phyloP scores from a whole-genome alignment of 2,329 filamentous ascomycete species.

The Exophiala viscosa region DNA sequence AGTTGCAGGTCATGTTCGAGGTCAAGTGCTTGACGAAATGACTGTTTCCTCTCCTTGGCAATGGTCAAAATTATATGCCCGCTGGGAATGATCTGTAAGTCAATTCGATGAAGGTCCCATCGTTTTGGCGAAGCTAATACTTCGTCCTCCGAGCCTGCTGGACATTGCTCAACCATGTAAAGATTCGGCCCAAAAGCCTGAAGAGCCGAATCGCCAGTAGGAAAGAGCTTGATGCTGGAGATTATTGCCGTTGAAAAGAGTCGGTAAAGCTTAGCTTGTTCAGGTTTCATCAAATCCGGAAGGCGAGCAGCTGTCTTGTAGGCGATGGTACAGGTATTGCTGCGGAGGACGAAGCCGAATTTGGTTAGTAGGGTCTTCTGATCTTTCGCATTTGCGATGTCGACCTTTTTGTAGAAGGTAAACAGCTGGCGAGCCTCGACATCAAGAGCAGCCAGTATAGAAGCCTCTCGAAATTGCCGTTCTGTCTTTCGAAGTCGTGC shows the following conservation, averaged over 20 bases:
- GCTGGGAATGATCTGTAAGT: slow-evolving; percentile 23
- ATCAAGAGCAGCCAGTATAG: slow-evolving; percentile 26
- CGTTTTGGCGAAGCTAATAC: background rate
- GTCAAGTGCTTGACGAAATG: slow-evolving; percentile 9
- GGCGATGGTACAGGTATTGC: slow-evolving; percentile 27
- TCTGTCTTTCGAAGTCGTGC: slow-evolving; percentile 25
- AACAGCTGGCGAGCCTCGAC: slow-evolving; percentile 24
- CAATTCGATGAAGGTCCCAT: slow-evolving; percentile 20
- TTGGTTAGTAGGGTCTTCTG: slow-evolving; percentile 26
- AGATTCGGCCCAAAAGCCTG: slow-evolving; percentile 18
- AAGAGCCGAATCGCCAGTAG: slow-evolving; percentile 14
- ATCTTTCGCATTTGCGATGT: slow-evolving; percentile 25
- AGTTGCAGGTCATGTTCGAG: background rate
- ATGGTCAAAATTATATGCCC: slow-evolving; percentile 25
- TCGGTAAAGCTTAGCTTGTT: slow-evolving; percentile 22
- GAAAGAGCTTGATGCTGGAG: slow-evolving; percentile 23
- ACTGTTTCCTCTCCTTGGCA: slow-evolving; percentile 8
- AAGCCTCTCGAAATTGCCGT: slow-evolving; percentile 27
- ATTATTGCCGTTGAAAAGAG: slow-evolving; percentile 27
- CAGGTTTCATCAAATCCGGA: slow-evolving; percentile 27
- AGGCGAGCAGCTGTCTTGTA: slow-evolving; percentile 27
- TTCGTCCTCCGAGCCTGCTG: slow-evolving; percentile 2
- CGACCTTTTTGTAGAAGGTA: slow-evolving; percentile 30
- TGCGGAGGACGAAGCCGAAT: slow-evolving; percentile 26
- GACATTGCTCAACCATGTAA: slow-evolving; percentile 14